These are phyloP conservation scores for Hygrophorus russula DNA, from an alignment of 768 basidiomycete genomes.

Conservation along the genomic window DNA sequence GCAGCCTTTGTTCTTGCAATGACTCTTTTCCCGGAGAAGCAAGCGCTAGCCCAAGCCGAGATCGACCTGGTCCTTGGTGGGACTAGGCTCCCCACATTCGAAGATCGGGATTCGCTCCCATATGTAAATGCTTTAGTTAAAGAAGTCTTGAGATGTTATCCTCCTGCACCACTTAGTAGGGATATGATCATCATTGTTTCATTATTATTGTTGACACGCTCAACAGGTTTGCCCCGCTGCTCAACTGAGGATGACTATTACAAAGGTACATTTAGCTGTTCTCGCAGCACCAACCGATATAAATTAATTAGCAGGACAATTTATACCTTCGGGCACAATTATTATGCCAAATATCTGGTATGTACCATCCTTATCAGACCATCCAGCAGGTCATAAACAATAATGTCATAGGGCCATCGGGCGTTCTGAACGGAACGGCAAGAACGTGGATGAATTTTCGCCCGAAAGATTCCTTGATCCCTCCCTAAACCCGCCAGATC, in stretches of 20 bases:
- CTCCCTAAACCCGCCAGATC: slow-evolving; percentile 16
- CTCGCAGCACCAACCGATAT: too few species aligned
- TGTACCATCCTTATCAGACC: slow-evolving; percentile 2
- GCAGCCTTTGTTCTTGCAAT: slow-evolving; percentile 27
- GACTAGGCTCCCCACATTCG: slow-evolving; percentile 25
- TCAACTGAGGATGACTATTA: slow-evolving; percentile 31
- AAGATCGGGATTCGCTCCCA: slow-evolving; percentile 24
- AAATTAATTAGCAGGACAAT: slow-evolving; percentile 16
- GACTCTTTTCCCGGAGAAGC: slow-evolving; percentile 26
- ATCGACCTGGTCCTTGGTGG: slow-evolving; percentile 23
- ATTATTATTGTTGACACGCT: background rate
- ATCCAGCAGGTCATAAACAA: background rate
- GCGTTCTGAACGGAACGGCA: slow-evolving; percentile 22
- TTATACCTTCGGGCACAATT: slow-evolving; percentile 30
- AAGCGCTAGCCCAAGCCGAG: slow-evolving; percentile 26
- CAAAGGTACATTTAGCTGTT: slow-evolving; percentile 9
- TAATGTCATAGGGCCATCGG: slow-evolving; percentile 19
- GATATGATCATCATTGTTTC: background rate
- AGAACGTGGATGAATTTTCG: slow-evolving; percentile 24
- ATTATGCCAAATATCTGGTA: slow-evolving; percentile 26
- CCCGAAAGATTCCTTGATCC: slow-evolving; percentile 40
- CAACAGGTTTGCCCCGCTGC: slow-evolving; percentile 21
- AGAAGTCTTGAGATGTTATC: slow-evolving; percentile 25
- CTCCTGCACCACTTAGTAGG: slow-evolving; percentile 19
- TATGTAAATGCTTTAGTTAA: slow-evolving; percentile 25